phyloP scores from a whole-genome alignment of 108 stramenopile genomes.

The Nitzschia sp. region DNA sequence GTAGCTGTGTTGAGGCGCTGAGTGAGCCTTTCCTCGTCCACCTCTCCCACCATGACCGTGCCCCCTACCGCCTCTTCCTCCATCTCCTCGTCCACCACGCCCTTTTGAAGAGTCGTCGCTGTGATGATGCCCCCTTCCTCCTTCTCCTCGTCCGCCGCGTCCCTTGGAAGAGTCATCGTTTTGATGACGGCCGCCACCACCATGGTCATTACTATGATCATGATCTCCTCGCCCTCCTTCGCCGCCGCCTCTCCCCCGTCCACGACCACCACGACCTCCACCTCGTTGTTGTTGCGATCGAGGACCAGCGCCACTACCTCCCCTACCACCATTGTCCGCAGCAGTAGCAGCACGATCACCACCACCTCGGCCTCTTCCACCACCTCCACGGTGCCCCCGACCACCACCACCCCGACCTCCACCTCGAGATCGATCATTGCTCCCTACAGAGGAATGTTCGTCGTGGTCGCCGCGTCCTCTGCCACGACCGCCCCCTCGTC shows the following conservation, averaged over 20 bases:
- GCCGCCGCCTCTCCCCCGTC: constrained; percentile 22
- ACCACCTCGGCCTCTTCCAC: background rate
- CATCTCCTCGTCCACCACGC: constrained; percentile 10
- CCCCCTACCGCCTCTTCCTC: constrained; percentile 4
- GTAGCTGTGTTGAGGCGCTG: constrained; percentile 19
- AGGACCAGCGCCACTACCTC: background rate
- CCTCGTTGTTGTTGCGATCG: constrained; percentile 2
- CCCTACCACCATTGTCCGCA: background rate
- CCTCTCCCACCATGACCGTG: constrained; percentile 12
- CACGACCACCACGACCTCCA: constrained; percentile 15
- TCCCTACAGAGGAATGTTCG: background rate
- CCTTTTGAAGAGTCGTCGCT: background rate
- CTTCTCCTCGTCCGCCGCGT: constrained; percentile 5
- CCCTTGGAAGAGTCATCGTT: too few species aligned
- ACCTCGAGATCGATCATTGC: constrained; percentile 6
- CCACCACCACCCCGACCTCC: constrained; percentile 2
- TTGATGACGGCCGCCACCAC: constrained; percentile 14
- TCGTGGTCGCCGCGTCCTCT: background rate
- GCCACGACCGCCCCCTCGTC: background rate
- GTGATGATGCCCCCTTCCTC: background rate
- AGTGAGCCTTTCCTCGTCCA: constrained; percentile 10
- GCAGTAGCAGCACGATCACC: background rate
- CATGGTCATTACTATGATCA: background rate
- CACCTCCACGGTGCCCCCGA: background rate
- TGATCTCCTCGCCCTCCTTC: background rate